These are phyloP conservation scores for Corylus heterophylla DNA, from an alignment of 306 rosid genomes.

Conservation along the genomic window DNA sequence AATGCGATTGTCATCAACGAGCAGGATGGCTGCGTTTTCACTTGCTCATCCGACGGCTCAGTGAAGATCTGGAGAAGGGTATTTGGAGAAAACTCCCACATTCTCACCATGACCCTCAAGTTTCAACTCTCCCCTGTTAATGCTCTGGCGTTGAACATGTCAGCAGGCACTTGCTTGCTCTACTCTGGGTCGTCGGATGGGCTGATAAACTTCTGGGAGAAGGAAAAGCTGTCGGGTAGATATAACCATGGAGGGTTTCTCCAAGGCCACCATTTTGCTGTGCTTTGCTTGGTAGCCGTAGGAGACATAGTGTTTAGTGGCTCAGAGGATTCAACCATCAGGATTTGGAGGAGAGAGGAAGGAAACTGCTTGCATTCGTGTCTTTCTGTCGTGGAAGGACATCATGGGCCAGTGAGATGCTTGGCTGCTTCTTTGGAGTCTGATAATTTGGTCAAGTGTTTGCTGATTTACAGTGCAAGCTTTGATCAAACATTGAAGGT, in stretches of 20 bases:
- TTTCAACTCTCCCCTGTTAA: slow-evolving; percentile 49
- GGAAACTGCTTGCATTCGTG: slow-evolving; percentile 51
- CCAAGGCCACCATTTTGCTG: slow-evolving; percentile 54
- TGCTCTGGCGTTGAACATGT: slow-evolving; percentile 42
- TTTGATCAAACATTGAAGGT: slow-evolving; percentile 63
- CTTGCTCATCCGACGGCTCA: slow-evolving; percentile 59
- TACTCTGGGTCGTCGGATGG: slow-evolving; percentile 57
- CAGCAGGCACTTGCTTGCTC: slow-evolving; percentile 31
- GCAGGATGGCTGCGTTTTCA: slow-evolving; percentile 59
- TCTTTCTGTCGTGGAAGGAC: slow-evolving; percentile 51
- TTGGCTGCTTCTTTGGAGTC: slow-evolving; percentile 48
- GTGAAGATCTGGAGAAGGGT: slow-evolving; percentile 63
- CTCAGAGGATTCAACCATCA: slow-evolving; percentile 46
- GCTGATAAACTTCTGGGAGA: slow-evolving; percentile 55
- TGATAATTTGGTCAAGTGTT: slow-evolving; percentile 35
- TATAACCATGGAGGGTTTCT: slow-evolving; percentile 55
- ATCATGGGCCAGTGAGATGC: slow-evolving; percentile 55
- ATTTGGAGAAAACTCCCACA: slow-evolving; percentile 55
- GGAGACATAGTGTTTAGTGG: slow-evolving; percentile 47
- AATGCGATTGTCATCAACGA: slow-evolving; percentile 50
- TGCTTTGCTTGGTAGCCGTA: slow-evolving; percentile 48
- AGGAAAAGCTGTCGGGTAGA: slow-evolving; percentile 48
- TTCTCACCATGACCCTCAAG: slow-evolving; percentile 54
- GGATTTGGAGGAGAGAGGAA: slow-evolving; percentile 61
- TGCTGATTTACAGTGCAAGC: slow-evolving; percentile 58